These are phyloP conservation scores for Polyplosphaeria fusca DNA, from an alignment of 495 filamentous ascomycete species.

Conservation along the genomic window DNA sequence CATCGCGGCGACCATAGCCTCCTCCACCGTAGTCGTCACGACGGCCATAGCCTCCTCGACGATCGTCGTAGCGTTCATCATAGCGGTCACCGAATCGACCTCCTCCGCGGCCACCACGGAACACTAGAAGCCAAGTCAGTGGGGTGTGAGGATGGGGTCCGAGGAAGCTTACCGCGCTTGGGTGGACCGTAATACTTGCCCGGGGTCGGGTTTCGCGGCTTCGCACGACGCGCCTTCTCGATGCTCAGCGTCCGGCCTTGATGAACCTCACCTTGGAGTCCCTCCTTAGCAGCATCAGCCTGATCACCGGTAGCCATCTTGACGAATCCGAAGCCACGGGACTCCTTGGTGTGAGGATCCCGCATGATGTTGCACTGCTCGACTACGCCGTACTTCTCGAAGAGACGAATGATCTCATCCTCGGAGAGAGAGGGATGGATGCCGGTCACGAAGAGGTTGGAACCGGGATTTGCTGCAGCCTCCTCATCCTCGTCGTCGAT, in stretches of 20 bases:
- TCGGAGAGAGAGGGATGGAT: slow-evolving; percentile 94
- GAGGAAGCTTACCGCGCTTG: slow-evolving; percentile 74
- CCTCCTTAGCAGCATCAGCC: slow-evolving; percentile 95
- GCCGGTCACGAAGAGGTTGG: slow-evolving; percentile 98
- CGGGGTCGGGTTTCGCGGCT: slow-evolving; percentile 91
- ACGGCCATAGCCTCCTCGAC: slow-evolving; percentile 41
- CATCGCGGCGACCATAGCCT: slow-evolving; percentile 35
- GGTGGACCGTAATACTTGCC: slow-evolving; percentile 99
- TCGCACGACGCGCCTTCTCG: slow-evolving; percentile 94
- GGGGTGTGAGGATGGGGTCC: not conserved
- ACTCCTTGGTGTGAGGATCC: slow-evolving; percentile 96
- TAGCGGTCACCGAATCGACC: slow-evolving; percentile 8
- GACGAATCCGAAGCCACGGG: slow-evolving; percentile 98
- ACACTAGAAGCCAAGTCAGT: slow-evolving; percentile 20
- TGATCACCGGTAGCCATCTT: slow-evolving; percentile 94
- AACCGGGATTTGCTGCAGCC: slow-evolving; percentile 82
- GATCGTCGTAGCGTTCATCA: slow-evolving; percentile 49
- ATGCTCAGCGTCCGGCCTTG: slow-evolving; percentile 97
- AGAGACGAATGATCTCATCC: slow-evolving; percentile 85
- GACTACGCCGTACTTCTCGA: slow-evolving; percentile 97
- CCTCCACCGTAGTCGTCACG: slow-evolving; percentile 49
- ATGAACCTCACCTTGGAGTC: slow-evolving; percentile 89
- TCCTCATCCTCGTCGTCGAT: slow-evolving; percentile 64
- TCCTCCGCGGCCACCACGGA: slow-evolving; percentile 26
- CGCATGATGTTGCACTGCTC: slow-evolving; percentile 99